Evolutionary conservation across 441 rosid species (phyloP).

Genomic region (Brassica hybrid): DNA sequence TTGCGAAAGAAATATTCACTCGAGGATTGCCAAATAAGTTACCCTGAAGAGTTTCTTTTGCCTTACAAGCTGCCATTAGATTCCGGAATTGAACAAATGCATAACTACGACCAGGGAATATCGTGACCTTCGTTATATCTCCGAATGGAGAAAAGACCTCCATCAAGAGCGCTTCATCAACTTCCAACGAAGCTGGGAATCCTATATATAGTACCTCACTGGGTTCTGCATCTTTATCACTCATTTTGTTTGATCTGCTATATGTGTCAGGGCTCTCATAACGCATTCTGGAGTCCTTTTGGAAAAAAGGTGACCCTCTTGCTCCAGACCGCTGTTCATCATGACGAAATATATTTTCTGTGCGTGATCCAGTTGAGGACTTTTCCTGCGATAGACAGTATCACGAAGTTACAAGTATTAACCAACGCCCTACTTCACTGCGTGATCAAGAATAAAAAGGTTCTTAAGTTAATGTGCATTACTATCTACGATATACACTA

Average conservation of each 20-base stretch:
- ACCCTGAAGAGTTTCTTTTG: slow-evolving; percentile 96
- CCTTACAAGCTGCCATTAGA: slow-evolving; percentile 72
- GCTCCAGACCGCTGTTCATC: slow-evolving; percentile 63
- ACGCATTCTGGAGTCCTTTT: slow-evolving; percentile 67
- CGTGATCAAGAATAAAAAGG: slow-evolving; percentile 24
- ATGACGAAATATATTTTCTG: slow-evolving; percentile 65
- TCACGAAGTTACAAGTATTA: slow-evolving; percentile 50
- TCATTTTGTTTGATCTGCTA: slow-evolving; percentile 56
- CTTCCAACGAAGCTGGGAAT: slow-evolving; percentile 82
- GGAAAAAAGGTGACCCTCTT: slow-evolving; percentile 79
- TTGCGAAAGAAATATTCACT: slow-evolving; percentile 93
- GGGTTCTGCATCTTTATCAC: slow-evolving; percentile 75
- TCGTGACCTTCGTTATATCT: slow-evolving; percentile 81
- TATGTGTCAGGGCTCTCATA: slow-evolving; percentile 69
- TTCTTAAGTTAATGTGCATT: slow-evolving; percentile 13
- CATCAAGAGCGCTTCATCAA: slow-evolving; percentile 78
- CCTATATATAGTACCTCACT: slow-evolving; percentile 97
- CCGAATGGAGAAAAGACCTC: slow-evolving; percentile 90
- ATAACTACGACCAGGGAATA: slow-evolving; percentile 96
- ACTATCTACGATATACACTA: slow-evolving; percentile 4
- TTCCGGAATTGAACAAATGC: slow-evolving; percentile 88
- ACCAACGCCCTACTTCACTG: slow-evolving; percentile 31
- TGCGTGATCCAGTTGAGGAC: slow-evolving; percentile 58
- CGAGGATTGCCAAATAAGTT: slow-evolving; percentile 94
- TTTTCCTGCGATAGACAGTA: slow-evolving; percentile 83